phyloP scores from a whole-genome alignment of 495 filamentous ascomycete species.

The Halenospora varia region DNA sequence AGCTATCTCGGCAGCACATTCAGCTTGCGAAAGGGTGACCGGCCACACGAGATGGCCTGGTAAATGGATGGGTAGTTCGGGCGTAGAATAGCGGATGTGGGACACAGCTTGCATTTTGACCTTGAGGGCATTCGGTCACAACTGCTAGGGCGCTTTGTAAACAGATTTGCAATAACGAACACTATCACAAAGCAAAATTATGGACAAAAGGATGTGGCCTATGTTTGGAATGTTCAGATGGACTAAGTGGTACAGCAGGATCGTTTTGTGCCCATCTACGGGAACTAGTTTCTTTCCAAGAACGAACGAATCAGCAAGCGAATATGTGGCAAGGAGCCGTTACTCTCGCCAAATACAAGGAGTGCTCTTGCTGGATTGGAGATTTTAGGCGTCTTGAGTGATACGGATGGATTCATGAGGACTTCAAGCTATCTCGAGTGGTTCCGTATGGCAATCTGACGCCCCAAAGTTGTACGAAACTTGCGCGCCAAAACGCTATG shows the following conservation, averaged over 20 bases:
- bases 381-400: no score
- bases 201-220: background rate
- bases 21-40: constrained; percentile 95
- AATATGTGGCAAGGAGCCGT: no score
- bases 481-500: no score
- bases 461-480: no score
- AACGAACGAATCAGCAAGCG: no score
- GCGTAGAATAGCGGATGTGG: constrained; percentile 20
- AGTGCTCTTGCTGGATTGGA: no score
- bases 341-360: no score
- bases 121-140: constrained; percentile 24
- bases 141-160: constrained; percentile 30
- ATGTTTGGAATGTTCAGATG: background rate
- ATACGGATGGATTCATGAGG: no score
- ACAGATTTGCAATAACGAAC: constrained; percentile 31
- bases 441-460: no score
- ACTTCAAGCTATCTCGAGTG: no score
- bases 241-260: background rate
- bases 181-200: constrained; percentile 22
- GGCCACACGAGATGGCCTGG: constrained; percentile 97
- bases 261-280: no score
- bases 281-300: no score
- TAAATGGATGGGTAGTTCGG: constrained; percentile 38
- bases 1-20: constrained; percentile 90
- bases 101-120: constrained; percentile 21